Evolutionary conservation across 2,329 filamentous ascomycete genomes (phyloP).

Genomic region (Diaporthe eres): DNA sequence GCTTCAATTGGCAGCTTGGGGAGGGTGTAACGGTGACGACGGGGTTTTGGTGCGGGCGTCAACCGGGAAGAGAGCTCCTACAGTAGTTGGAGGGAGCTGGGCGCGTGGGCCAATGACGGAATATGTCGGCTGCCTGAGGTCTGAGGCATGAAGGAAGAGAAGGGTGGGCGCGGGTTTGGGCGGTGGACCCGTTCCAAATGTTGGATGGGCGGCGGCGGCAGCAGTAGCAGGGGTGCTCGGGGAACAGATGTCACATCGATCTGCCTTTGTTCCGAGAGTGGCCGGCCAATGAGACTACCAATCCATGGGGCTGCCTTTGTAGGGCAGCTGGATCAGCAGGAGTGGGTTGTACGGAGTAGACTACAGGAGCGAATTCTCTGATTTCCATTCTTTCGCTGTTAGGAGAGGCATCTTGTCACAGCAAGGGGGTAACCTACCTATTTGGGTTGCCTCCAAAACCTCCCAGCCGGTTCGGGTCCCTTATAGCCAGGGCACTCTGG

Average conservation of each 20-base stretch:
- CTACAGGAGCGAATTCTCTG: not conserved
- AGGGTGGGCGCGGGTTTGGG: not conserved
- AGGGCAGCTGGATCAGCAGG: constrained; percentile 10
- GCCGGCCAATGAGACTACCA: constrained; percentile 35
- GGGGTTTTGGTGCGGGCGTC: constrained; percentile 11
- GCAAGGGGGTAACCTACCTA: not conserved
- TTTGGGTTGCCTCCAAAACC: not conserved
- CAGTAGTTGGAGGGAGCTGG: constrained; percentile 15
- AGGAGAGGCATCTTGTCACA: not conserved
- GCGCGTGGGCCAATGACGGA: constrained; percentile 40
- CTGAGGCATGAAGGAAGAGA: constrained; percentile 16
- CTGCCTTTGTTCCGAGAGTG: constrained; percentile 23
- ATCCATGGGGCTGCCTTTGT: constrained; percentile 15
- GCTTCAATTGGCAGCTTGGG: constrained; percentile 41
- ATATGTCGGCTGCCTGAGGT: constrained; percentile 35
- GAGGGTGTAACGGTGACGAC: constrained; percentile 24
- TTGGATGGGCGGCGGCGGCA: not conserved
- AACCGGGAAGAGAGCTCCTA: constrained; percentile 29
- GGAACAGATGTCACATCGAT: constrained; percentile 28
- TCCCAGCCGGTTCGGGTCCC: not conserved
- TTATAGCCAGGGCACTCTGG: not conserved
- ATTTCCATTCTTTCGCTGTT: not conserved
- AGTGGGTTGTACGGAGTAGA: not conserved
- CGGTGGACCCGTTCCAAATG: constrained; percentile 18
- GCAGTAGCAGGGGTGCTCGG: constrained; percentile 18